Conservation (phyloP, 169 alveolate genomes). For the Eimeria necatrix region DNA sequence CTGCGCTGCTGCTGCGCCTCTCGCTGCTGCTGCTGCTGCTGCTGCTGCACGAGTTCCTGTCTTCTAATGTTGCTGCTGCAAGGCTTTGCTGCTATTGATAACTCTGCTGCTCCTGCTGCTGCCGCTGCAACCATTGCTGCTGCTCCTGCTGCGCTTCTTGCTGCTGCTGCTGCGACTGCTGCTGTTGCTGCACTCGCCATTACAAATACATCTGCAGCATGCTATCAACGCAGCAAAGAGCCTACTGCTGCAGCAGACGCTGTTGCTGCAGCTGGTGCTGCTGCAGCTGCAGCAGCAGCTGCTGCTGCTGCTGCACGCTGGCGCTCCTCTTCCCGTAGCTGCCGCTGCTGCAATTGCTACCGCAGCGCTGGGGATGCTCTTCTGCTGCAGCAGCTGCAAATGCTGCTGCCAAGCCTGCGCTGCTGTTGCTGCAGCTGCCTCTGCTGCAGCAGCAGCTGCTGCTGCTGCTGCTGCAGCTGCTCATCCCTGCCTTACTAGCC, state of each 20-base stretch:
- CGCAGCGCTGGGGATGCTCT: neutral
- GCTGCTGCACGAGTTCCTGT: too few species aligned
- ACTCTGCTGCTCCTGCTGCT: too few species aligned
- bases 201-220: too few species aligned
- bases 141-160: neutral
- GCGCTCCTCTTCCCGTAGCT: neutral
- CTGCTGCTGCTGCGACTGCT: conserved; percentile 1
- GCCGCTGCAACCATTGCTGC: too few species aligned
- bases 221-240: neutral
- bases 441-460: conserved; percentile 20
- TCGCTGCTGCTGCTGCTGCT: too few species aligned
- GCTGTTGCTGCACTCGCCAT: neutral
- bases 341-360: neutral
- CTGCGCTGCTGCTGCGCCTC: too few species aligned
- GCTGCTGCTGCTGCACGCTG: neutral
- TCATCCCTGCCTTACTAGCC: too few species aligned
- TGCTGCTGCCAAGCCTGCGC: conserved; percentile 1
- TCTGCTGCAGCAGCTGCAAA: neutral
- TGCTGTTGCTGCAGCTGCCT: neutral
- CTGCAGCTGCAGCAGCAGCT: neutral
- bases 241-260: too few species aligned
- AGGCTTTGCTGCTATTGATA: too few species aligned
- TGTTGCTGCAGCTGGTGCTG: neutral
- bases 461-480: conserved; percentile 1
- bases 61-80: too few species aligned